Percentiles rank a stretch among this genome's conserved stretches.
phyloP scores from a whole-genome alignment of 163 green algal genomes.

The Chlamydomonas reinhardtii region DNA sequence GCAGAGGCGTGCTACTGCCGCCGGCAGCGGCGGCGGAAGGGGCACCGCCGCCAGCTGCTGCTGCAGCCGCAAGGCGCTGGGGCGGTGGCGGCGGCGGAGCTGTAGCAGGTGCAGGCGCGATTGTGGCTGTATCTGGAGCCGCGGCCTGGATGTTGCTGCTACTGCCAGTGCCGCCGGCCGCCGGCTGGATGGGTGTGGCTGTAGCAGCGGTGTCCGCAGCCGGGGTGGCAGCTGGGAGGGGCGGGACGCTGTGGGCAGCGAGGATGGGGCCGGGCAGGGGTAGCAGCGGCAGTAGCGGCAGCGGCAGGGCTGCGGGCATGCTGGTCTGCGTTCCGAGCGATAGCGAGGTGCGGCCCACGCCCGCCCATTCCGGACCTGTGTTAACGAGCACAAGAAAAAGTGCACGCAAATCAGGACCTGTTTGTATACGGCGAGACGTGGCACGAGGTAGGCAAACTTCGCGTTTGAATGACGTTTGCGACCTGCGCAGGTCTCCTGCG shows the following conservation, averaged over 20 bases:
- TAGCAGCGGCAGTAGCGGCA: neutral
- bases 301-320: slow-evolving; percentile 6
- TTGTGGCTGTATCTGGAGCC: no score
- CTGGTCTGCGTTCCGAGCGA: slow-evolving; percentile 33
- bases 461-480: no score
- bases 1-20: neutral
- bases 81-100: neutral
- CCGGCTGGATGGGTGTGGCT: no score
- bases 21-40: no score
- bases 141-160: no score
- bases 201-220: neutral
- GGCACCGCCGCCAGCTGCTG: neutral
- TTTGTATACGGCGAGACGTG: no score
- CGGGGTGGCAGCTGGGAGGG: neutral
- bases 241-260: neutral
- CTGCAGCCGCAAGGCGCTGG: neutral
- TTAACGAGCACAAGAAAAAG: no score
- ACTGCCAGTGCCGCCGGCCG: no score
- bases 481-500: no score
- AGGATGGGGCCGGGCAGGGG: neutral
- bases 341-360: neutral
- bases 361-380: slow-evolving; percentile 31
- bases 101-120: neutral
- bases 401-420: no score
- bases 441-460: no score